These are phyloP conservation scores for Penicillium sp. DNA, from an alignment of 2,329 filamentous ascomycete genomes.

Conservation along the genomic window DNA sequence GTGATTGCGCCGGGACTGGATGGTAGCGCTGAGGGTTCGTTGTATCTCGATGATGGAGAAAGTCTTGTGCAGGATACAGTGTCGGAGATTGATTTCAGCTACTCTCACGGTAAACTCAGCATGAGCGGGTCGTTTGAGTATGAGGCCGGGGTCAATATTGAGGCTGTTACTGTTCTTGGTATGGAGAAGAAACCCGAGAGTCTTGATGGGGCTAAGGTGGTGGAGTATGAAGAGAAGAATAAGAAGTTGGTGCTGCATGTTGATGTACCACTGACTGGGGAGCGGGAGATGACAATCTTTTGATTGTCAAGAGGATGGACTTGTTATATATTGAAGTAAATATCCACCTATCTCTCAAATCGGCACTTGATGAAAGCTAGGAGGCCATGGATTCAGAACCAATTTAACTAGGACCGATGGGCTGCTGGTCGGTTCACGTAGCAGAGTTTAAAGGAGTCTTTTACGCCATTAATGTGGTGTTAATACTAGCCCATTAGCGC, in stretches of 20 bases:
- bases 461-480: too few relatives aligned
- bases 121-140: conserved; percentile 32
- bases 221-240: conserved; percentile 17
- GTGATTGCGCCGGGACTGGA: conserved; percentile 67
- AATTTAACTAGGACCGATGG: too few relatives aligned
- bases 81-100: conserved; percentile 64
- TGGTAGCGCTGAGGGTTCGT: conserved; percentile 65
- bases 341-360: too few relatives aligned
- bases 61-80: conserved; percentile 61
- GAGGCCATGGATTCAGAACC: too few relatives aligned
- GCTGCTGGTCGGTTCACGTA: too few relatives aligned
- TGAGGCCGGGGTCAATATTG: conserved; percentile 30
- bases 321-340: too few relatives aligned
- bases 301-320: too few relatives aligned
- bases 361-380: too few relatives aligned
- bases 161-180: conserved; percentile 36
- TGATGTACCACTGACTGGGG: conserved; percentile 17
- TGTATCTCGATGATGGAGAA: conserved; percentile 79
- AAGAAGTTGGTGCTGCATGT: conserved; percentile 20
- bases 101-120: conserved; percentile 51
- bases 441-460: too few relatives aligned
- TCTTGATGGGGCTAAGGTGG: not conserved
- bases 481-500: too few relatives aligned
- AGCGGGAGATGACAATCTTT: not conserved
- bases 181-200: conserved; percentile 6